These are phyloP conservation scores for Geoglossum glabrum DNA, from an alignment of 495 filamentous ascomycete species.

Conservation along the genomic window DNA sequence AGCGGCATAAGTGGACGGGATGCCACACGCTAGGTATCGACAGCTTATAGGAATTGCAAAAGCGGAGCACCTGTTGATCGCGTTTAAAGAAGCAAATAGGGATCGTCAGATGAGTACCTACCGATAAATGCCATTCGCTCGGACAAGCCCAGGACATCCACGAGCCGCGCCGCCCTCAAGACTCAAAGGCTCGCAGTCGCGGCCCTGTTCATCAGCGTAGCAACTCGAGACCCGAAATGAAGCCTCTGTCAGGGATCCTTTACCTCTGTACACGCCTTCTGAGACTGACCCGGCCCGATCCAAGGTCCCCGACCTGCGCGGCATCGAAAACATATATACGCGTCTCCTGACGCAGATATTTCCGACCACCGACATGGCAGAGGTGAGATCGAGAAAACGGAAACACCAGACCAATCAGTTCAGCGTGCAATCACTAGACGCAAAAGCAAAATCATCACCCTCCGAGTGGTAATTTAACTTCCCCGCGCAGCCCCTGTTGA, in stretches of 20 bases:
- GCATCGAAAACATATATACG: background rate
- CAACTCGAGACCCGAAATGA: background rate
- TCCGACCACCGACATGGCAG: background rate
- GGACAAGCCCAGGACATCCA: background rate
- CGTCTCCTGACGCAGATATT: background rate
- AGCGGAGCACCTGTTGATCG: background rate
- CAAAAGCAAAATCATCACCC: background rate
- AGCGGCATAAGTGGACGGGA: too few species aligned
- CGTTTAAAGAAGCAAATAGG: background rate
- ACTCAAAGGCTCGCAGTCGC: background rate
- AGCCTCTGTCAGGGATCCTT: background rate
- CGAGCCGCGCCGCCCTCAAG: too few species aligned
- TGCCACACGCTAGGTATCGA: background rate
- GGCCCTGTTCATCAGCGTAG: background rate
- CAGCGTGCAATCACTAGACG: too few species aligned
- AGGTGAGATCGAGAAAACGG: background rate
- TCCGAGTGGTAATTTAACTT: background rate
- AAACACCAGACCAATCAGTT: background rate
- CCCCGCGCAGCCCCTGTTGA: background rate
- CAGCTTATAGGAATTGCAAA: background rate
- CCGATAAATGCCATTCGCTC: background rate
- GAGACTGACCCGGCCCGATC: background rate
- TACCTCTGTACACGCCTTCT: background rate
- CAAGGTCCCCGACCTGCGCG: background rate
- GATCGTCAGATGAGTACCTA: background rate